These are phyloP conservation scores for Alternaria ethzedia DNA, from an alignment of 2,329 filamentous ascomycete genomes.

Conservation along the genomic window DNA sequence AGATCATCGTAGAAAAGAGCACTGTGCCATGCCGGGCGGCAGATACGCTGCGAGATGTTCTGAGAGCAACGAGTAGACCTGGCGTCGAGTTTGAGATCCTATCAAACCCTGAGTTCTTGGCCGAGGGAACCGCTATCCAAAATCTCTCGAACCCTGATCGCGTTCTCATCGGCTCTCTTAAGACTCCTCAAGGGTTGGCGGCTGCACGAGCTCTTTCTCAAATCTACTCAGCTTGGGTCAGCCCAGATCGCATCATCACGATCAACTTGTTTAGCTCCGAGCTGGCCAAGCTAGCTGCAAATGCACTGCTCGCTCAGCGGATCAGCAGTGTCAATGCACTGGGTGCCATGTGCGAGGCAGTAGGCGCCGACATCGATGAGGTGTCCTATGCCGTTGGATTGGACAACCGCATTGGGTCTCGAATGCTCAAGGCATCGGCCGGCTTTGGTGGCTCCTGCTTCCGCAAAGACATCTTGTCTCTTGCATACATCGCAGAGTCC, in stretches of 20 bases:
- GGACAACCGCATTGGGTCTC: slow-evolving; percentile 73
- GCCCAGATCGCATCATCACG: slow-evolving; percentile 69
- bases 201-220: slow-evolving; percentile 69
- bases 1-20: slow-evolving; percentile 82
- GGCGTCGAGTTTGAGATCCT: slow-evolving; percentile 71
- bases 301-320: slow-evolving; percentile 80
- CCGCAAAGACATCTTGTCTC: slow-evolving; percentile 77
- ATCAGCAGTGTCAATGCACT: slow-evolving; percentile 83
- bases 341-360: slow-evolving; percentile 78
- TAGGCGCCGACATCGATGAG: slow-evolving; percentile 77
- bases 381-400: slow-evolving; percentile 71
- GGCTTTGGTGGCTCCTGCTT: slow-evolving; percentile 85
- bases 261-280: slow-evolving; percentile 81
- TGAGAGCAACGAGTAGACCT: slow-evolving; percentile 49
- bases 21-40: slow-evolving; percentile 80
- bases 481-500: slow-evolving; percentile 75
- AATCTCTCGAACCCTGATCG: slow-evolving; percentile 75
- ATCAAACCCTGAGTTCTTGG: slow-evolving; percentile 82
- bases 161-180: slow-evolving; percentile 74
- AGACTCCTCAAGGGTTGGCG: slow-evolving; percentile 62
- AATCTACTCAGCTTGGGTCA: slow-evolving; percentile 76
- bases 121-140: slow-evolving; percentile 76
- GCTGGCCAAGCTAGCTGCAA: slow-evolving; percentile 78
- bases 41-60: slow-evolving; percentile 71
- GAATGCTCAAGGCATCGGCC: slow-evolving; percentile 75